These are phyloP conservation scores for Penicillium paneum DNA, from an alignment of 2,329 filamentous ascomycete species.

Conservation along the genomic window DNA sequence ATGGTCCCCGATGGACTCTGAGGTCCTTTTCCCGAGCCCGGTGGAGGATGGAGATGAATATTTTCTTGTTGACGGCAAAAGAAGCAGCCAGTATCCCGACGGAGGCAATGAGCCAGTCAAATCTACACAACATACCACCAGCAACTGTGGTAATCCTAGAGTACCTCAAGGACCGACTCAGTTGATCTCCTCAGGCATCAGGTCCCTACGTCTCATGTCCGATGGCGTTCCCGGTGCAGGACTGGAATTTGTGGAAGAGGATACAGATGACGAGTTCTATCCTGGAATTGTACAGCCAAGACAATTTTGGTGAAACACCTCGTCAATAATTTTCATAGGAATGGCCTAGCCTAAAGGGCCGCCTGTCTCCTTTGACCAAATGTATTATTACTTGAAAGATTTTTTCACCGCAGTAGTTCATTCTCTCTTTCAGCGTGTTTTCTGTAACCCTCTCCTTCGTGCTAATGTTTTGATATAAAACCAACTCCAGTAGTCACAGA, in stretches of 20 bases:
- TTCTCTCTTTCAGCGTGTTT: not conserved
- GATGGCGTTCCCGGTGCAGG: not conserved
- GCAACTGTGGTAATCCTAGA: conserved; percentile 14
- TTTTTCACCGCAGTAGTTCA: not conserved
- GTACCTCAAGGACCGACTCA: conserved; percentile 20
- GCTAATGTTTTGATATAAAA: not conserved
- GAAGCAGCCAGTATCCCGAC: conserved; percentile 21
- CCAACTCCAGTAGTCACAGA: not conserved
- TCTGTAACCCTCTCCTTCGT: not conserved
- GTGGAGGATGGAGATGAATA: conserved; percentile 24
- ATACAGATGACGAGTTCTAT: conserved; percentile 7
- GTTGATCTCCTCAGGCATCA: conserved; percentile 4
- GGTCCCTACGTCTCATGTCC: not conserved
- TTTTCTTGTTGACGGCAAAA: conserved; percentile 31
- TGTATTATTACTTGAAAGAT: not conserved
- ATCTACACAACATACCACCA: conserved; percentile 10
- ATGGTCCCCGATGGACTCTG: conserved; percentile 22
- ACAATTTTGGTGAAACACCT: not conserved
- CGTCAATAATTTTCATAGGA: not conserved
- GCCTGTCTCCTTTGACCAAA: not conserved
- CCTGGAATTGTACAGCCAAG: not conserved
- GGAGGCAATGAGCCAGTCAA: conserved; percentile 26
- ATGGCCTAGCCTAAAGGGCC: not conserved
- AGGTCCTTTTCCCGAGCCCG: conserved; percentile 19
- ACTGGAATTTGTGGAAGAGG: conserved; percentile 1